Evolutionary conservation across 192 early-diverging fungal genomes (phyloP).

Genomic region (Chytriomyces hyalinus): DNA sequence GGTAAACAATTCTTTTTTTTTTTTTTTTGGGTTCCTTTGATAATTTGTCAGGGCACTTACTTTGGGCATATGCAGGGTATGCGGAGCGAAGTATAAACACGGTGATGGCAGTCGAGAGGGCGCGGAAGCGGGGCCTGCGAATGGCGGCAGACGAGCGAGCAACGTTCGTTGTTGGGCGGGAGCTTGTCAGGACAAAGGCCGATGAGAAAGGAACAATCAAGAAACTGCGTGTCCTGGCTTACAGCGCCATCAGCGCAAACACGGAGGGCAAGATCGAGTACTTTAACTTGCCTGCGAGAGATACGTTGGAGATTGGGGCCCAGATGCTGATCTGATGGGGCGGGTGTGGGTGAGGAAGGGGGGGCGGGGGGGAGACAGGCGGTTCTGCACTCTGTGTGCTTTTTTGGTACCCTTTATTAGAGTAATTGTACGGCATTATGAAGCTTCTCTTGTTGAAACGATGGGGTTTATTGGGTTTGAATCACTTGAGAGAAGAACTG

Average conservation of each 20-base stretch:
- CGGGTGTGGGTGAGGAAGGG: too few species aligned
- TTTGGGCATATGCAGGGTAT: slow-evolving; percentile 33
- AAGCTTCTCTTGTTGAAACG: too few species aligned
- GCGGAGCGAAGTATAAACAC: slow-evolving; percentile 50
- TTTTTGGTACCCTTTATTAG: too few species aligned
- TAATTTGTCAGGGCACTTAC: not conserved
- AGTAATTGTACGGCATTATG: too few species aligned
- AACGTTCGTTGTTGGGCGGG: slow-evolving; percentile 48
- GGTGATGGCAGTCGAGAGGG: slow-evolving; percentile 40
- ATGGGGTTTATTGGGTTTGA: too few species aligned
- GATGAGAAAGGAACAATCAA: slow-evolving; percentile 19
- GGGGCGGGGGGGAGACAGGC: too few species aligned
- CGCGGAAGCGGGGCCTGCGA: slow-evolving; percentile 46
- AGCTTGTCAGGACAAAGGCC: slow-evolving; percentile 32
- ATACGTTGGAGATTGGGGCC: slow-evolving; percentile 45
- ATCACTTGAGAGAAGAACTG: too few species aligned
- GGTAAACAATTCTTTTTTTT: slow-evolving; percentile 15
- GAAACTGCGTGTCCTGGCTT: slow-evolving; percentile 24
- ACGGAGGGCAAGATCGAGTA: slow-evolving; percentile 51
- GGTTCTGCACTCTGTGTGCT: too few species aligned
- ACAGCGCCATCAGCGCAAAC: slow-evolving; percentile 40
- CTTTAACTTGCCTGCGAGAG: slow-evolving; percentile 45
- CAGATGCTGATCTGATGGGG: not conserved
- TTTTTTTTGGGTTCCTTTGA: too few species aligned
- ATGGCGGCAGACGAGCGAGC: slow-evolving; percentile 40